These are phyloP conservation scores for Stramenopiles sp. DNA, from an alignment of 352 stramenopile species.

Conservation along the genomic window DNA sequence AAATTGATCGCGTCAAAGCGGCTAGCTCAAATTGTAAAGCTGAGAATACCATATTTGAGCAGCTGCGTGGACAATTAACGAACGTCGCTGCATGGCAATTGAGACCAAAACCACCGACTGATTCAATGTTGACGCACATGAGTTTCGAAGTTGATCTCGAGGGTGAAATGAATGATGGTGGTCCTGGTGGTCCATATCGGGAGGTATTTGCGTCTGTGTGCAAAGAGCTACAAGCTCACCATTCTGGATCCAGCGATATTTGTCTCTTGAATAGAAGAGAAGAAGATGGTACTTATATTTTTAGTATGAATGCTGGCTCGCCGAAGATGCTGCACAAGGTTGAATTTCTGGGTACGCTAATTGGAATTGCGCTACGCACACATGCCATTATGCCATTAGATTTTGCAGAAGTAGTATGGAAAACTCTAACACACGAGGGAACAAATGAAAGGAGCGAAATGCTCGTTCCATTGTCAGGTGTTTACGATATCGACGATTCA, in stretches of 20 bases:
- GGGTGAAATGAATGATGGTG: not conserved
- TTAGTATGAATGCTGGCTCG: not conserved
- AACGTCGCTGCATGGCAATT: not conserved
- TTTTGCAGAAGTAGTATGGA: not conserved
- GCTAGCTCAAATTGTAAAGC: not conserved
- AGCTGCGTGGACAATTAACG: not conserved
- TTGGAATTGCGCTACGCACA: not conserved
- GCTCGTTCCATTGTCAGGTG: not conserved
- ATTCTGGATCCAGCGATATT: not conserved
- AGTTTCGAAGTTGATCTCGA: not conserved
- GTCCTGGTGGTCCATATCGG: not conserved
- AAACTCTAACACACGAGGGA: not conserved
- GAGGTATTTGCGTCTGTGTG: not conserved
- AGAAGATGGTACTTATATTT: not conserved
- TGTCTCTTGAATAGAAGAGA: not conserved
- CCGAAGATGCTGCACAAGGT: not conserved
- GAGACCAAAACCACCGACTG: not conserved
- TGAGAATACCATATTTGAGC: not conserved
- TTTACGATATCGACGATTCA: not conserved
- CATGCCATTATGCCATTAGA: not conserved
- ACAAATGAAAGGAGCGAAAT: not conserved
- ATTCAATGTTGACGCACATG: not conserved
- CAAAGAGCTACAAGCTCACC: not conserved
- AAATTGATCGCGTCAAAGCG: not conserved
- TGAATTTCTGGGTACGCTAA: slow-evolving; percentile 2